Base-by-base conservation (phyloP, 257 asterid species). In the Penstemon newberryi region DNA sequence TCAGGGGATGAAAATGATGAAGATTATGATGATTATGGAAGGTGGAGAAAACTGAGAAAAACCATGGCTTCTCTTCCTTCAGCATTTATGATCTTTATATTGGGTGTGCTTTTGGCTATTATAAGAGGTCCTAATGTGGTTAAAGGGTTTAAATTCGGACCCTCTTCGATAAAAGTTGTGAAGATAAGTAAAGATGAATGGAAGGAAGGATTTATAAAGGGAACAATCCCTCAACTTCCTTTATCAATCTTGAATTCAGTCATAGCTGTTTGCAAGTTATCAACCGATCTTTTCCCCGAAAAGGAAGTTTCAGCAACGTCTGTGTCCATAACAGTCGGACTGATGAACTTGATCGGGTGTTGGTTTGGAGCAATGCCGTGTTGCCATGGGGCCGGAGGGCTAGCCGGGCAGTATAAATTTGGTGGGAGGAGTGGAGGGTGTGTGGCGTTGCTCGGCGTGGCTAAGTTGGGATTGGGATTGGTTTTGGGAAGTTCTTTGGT, bases 291-390 rank as follows among this genome's bases (percentile, higher is more conserved):
- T 15, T 91, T 91, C 73, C 96, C 96, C 0, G 87, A 83, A 0
- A 88, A 77, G 66, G 78, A 78, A 4, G 75, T 86, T 0, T 82
- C 96, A 0, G 88, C 96, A 0, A 83, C 97, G 18, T 88, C 92
- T 0, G 86, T 88, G 1, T 90, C 97, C 0, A 45, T 79, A 38
- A 85, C 90, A 0, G 95, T 90, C 4, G 97, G 97, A 51, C 59
- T 86, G 52, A 88, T 90, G 97, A 90, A 88, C 74, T 75, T 88
- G 1, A 36, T 79, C 4, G 97, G 95, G 60, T 85, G 96, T 72
- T 88, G 91, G 97, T 88, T 90, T 19, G 97, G 96, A 0, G 96
- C 88, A 18, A 85, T 90, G 95, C 95, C 97, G 4, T 66, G 83
- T 46, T 88, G 97, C 80, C 95, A 86, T 66, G 97, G 96, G 56